Evolutionary conservation across 148 eudicot species (phyloP).

Genomic region (Camellia lanceoleosa): DNA sequence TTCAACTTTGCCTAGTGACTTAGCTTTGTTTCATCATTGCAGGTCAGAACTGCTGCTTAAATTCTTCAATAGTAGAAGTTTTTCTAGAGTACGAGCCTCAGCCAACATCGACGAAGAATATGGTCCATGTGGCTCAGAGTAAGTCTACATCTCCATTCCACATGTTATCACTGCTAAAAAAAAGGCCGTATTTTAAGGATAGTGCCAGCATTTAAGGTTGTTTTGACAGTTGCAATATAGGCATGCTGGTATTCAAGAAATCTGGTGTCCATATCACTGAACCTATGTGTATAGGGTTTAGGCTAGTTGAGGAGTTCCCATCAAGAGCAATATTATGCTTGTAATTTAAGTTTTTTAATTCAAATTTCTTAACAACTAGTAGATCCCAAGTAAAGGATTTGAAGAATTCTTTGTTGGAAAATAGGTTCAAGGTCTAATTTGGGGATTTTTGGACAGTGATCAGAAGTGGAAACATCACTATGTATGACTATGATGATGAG

Average conservation of each 20-base stretch:
- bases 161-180: neutral
- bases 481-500: constrained; percentile 43
- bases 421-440: neutral
- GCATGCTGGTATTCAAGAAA: too few relatives aligned
- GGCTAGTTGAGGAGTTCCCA: too few relatives aligned
- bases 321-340: too few relatives aligned
- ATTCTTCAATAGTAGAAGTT: constrained; percentile 21
- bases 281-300: too few relatives aligned
- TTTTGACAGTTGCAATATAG: too few relatives aligned
- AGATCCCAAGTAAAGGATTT: too few relatives aligned
- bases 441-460: constrained; percentile 35
- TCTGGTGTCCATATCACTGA: too few relatives aligned
- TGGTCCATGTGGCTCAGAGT: constrained; percentile 38
- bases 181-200: neutral
- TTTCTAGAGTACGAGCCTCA: constrained; percentile 43
- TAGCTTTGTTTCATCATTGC: neutral
- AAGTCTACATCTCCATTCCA: constrained; percentile 12
- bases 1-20: neutral
- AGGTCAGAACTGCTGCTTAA: constrained; percentile 44
- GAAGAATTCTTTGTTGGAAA: neutral
- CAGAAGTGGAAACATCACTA: constrained; percentile 46
- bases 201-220: too few relatives aligned
- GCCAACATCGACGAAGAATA: constrained; percentile 32
- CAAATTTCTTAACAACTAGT: too few relatives aligned
- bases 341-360: too few relatives aligned